These are phyloP conservation scores for Aspergillus persii DNA, from an alignment of 2,329 filamentous ascomycete species.

Conservation along the genomic window DNA sequence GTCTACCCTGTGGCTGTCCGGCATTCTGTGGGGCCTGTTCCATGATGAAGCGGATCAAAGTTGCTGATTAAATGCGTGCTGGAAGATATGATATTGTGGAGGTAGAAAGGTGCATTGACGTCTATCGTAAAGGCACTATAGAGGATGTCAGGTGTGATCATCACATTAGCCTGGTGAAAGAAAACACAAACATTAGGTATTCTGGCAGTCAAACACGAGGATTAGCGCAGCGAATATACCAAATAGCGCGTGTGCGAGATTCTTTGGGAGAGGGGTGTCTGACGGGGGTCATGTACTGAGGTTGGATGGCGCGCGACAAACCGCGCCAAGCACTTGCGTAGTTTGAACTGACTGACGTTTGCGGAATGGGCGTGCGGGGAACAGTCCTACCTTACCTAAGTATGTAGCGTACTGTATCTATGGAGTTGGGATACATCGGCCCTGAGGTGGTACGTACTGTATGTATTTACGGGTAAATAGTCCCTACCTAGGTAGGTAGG, in stretches of 20 bases:
- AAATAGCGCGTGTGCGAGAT: neutral
- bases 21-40: constrained; percentile 55
- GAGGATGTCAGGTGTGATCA: neutral
- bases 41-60: constrained; percentile 40
- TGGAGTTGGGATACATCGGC: too few species aligned
- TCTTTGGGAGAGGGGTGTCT: neutral
- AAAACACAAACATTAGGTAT: neutral
- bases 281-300: neutral
- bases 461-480: too few species aligned
- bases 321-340: neutral
- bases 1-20: constrained; percentile 59
- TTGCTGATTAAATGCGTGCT: neutral
- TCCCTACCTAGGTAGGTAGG: too few species aligned
- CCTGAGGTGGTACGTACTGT: too few species aligned
- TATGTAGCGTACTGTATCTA: too few species aligned
- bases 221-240: too few species aligned
- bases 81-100: neutral
- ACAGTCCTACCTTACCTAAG: too few species aligned
- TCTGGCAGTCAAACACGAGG: neutral
- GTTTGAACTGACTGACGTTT: constrained; percentile 5
- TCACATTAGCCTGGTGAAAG: neutral
- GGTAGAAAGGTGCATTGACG: neutral
- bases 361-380: constrained; percentile 1
- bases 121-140: neutral
- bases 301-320: neutral